Evolutionary conservation across 768 basidiomycete genomes (phyloP).

Genomic region (Tylopilus sp.): DNA sequence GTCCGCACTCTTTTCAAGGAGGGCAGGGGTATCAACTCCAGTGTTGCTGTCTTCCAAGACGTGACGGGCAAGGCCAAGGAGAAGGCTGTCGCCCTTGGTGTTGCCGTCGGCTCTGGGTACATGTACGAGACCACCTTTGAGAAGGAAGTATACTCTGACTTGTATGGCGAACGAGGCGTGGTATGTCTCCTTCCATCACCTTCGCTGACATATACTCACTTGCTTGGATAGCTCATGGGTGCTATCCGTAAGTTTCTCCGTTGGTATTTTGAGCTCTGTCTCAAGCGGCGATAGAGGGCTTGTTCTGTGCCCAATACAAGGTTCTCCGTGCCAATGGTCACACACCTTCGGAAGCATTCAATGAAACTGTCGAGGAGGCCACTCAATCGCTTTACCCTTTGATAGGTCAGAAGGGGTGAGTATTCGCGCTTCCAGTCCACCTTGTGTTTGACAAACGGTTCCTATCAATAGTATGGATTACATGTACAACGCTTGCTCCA

Average conservation of each 20-base stretch:
- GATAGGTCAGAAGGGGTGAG: slow-evolving; percentile 90
- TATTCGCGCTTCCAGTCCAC: neutral
- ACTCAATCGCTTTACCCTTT: slow-evolving; percentile 97
- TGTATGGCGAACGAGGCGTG: slow-evolving; percentile 99
- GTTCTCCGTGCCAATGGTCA: slow-evolving; percentile 96
- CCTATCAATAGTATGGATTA: slow-evolving; percentile 79
- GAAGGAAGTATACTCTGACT: slow-evolving; percentile 99
- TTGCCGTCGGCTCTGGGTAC: slow-evolving; percentile 95
- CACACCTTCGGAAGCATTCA: slow-evolving; percentile 97
- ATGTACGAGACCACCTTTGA: slow-evolving; percentile 98
- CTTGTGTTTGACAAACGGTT: neutral
- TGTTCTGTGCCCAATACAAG: slow-evolving; percentile 99
- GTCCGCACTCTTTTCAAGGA: slow-evolving; percentile 99
- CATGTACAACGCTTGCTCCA: slow-evolving; percentile 99
- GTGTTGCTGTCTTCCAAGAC: slow-evolving; percentile 94
- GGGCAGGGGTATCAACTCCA: slow-evolving; percentile 97
- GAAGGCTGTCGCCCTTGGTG: slow-evolving; percentile 92
- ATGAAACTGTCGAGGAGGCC: slow-evolving; percentile 99
- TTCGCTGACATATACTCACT: slow-evolving; percentile 4
- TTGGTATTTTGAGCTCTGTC: neutral
- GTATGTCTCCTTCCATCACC: slow-evolving; percentile 48
- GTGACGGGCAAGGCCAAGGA: slow-evolving; percentile 98
- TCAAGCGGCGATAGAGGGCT: slow-evolving; percentile 62
- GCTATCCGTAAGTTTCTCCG: slow-evolving; percentile 69
- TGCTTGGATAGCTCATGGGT: slow-evolving; percentile 76